phyloP scores from a whole-genome alignment of 306 rosid genomes.

The Comarum palustre region DNA sequence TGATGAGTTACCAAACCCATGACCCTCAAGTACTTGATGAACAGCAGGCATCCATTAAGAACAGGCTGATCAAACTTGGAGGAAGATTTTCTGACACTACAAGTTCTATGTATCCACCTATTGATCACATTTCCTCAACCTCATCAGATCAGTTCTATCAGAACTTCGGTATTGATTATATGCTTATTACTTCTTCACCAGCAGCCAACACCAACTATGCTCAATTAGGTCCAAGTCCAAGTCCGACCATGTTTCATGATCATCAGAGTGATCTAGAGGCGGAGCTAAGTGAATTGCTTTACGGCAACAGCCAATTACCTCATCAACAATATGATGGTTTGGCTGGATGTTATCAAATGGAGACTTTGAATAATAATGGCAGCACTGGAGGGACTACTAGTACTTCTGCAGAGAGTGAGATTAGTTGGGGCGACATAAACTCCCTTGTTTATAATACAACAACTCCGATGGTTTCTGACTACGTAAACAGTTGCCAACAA shows the following conservation, averaged over 20 bases:
- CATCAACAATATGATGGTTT: conserved; percentile 28
- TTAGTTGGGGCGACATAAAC: conserved; percentile 66
- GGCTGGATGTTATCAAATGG: conserved; percentile 46
- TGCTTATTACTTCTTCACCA: conserved; percentile 20
- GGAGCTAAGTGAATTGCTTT: conserved; percentile 42
- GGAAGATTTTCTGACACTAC: conserved; percentile 33
- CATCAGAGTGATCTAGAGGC: conserved; percentile 26
- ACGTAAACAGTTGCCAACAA: conserved; percentile 37
- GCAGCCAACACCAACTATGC: conserved; percentile 19
- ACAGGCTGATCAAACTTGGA: conserved; percentile 43
- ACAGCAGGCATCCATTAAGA: conserved; percentile 38
- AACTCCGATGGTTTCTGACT: conserved; percentile 57
- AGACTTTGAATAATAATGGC: conserved; percentile 34
- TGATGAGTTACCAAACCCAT: conserved; percentile 29
- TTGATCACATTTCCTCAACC: conserved; percentile 23
- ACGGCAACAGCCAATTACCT: conserved; percentile 21
- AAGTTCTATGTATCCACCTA: conserved; percentile 22
- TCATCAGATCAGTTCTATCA: conserved; percentile 23
- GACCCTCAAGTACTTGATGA: conserved; percentile 14
- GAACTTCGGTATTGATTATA: conserved; percentile 21
- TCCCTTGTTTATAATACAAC: conserved; percentile 36
- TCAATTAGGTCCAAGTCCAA: conserved; percentile 15
- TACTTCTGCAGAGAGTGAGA: conserved; percentile 50
- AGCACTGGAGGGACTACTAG: conserved; percentile 42
- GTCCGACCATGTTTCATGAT: conserved; percentile 31